Evolutionary conservation across 306 rosid species (phyloP).

Genomic region (Urtica urens): DNA sequence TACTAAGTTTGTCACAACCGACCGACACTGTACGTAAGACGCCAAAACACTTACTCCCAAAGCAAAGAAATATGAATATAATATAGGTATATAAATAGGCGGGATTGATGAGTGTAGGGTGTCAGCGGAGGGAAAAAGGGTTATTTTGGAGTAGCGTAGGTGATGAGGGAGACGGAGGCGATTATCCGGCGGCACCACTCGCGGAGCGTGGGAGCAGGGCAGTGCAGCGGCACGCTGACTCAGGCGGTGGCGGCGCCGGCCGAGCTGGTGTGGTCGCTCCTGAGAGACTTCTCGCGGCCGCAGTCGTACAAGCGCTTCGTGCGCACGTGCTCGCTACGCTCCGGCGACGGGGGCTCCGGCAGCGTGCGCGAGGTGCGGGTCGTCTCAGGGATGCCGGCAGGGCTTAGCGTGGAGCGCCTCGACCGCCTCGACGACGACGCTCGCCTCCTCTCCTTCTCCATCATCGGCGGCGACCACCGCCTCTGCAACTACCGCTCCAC

Average conservation of each 20-base stretch:
- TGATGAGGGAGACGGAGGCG: slow-evolving; percentile 9
- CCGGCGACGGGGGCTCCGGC: slow-evolving; percentile 40
- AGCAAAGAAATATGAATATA: too few relatives aligned
- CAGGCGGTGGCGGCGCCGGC: slow-evolving; percentile 47
- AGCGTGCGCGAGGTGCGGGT: slow-evolving; percentile 38
- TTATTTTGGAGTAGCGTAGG: too few relatives aligned
- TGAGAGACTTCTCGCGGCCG: slow-evolving; percentile 47
- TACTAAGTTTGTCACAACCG: too few relatives aligned
- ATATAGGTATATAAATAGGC: too few relatives aligned
- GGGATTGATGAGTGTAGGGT: too few relatives aligned
- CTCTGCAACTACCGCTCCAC: slow-evolving; percentile 49
- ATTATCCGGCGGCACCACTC: slow-evolving; percentile 30
- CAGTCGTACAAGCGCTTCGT: slow-evolving; percentile 45
- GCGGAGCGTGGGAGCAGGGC: slow-evolving; percentile 19
- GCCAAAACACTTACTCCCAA: too few relatives aligned
- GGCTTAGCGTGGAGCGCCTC: slow-evolving; percentile 39
- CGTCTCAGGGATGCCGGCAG: slow-evolving; percentile 45
- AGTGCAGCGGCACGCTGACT: slow-evolving; percentile 42
- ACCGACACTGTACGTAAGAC: too few relatives aligned
- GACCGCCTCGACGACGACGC: slow-evolving; percentile 40
- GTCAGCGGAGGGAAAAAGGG: too few relatives aligned
- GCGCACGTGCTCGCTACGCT: slow-evolving; percentile 30
- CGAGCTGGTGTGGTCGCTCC: slow-evolving; percentile 43
- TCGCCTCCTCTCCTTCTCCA: slow-evolving; percentile 36
- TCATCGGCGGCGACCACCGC: slow-evolving; percentile 59